A percentile compares a stretch with the other conserved stretches of the same genome.
phyloP scores from a whole-genome alignment of 1,284 basidiomycete species.

The Rhizoctonia solani region DNA sequence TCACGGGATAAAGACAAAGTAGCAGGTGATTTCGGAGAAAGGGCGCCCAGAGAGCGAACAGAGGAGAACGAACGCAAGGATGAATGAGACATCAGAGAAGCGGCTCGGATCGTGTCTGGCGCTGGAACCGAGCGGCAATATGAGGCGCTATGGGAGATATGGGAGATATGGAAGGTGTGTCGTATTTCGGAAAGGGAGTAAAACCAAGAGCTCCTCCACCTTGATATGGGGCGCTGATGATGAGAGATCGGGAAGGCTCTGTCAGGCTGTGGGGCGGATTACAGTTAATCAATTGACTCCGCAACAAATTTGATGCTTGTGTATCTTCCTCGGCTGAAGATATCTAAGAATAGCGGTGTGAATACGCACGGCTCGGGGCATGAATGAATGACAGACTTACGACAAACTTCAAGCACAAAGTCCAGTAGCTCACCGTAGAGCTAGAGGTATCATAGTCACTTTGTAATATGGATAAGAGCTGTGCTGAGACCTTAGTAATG shows the following conservation, averaged over 20 bases:
- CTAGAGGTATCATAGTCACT: background rate
- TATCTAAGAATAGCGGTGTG: background rate
- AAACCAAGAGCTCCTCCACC: background rate
- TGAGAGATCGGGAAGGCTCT: constrained; percentile 1
- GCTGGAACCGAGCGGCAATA: background rate
- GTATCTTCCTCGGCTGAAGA: background rate
- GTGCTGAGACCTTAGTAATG: background rate
- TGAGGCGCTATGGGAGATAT: too few relatives aligned
- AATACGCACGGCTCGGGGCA: too few relatives aligned
- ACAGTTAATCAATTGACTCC: background rate
- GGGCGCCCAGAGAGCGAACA: constrained; percentile 11
- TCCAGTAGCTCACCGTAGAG: background rate
- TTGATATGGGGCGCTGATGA: background rate
- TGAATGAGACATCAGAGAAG: constrained; percentile 25
- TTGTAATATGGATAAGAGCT: constrained; percentile 2
- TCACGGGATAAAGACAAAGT: constrained; percentile 5
- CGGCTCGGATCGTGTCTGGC: constrained; percentile 28
- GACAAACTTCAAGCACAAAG: constrained; percentile 10
- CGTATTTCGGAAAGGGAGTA: background rate
- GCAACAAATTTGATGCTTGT: background rate
- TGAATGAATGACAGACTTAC: constrained; percentile 2
- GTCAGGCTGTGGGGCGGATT: constrained; percentile 6
- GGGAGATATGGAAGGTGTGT: background rate
- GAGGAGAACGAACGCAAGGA: constrained; percentile 26
- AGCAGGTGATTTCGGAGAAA: constrained; percentile 24